Base-by-base conservation (phyloP, 192 early-diverging fungal genomes). In the Mortierella antarctica region DNA sequence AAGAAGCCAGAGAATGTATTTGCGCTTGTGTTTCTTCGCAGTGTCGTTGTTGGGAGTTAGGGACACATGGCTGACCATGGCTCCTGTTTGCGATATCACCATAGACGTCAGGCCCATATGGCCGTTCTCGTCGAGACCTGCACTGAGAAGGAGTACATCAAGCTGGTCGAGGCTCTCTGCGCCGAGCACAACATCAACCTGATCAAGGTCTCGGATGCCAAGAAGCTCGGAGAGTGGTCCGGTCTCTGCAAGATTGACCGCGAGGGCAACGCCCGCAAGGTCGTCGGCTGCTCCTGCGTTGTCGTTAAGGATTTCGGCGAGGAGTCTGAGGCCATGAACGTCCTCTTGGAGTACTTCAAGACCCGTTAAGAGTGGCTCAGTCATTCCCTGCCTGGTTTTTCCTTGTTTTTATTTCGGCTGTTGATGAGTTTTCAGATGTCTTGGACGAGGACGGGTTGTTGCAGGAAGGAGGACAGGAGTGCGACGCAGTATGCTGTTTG, bases 191-290 rank as follows among this genome's bases (percentile, higher is more conserved):
- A 93, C 90, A 97, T 99, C 90, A 94, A 93, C 89, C 89, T 99
- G 83, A 96, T 99, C 91, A 96, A 97, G 93, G 93, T 99, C 60
- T 88, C 92, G 46, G 96, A 98, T 87, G 89, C 94, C 83, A 98
- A 98, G 95, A 96, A 97, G 93, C 92, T 99, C 82, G 98, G 98
- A 83, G 95, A 98, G 89, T 98, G 97, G 98, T 94, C 94, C 70
- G 98, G 98, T 89, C 94, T 98, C 82, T 99, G 96, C 95, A 98
- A 99, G 94, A 95, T 99, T 83, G 98, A 99, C 87, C 93, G 95
- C 77, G 96, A 97, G 84, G 98, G 98, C 80, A 96, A 96, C 87
- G 92, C 98, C 85, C 96, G 98, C 86, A 98, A 98, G 93, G 91
- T 97, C 72, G 96, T 98, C 71, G 95, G 92, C 62, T 93, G 93